phyloP scores from a whole-genome alignment of 2,329 filamentous ascomycete species.

The Colletotrichum endophyticum region DNA sequence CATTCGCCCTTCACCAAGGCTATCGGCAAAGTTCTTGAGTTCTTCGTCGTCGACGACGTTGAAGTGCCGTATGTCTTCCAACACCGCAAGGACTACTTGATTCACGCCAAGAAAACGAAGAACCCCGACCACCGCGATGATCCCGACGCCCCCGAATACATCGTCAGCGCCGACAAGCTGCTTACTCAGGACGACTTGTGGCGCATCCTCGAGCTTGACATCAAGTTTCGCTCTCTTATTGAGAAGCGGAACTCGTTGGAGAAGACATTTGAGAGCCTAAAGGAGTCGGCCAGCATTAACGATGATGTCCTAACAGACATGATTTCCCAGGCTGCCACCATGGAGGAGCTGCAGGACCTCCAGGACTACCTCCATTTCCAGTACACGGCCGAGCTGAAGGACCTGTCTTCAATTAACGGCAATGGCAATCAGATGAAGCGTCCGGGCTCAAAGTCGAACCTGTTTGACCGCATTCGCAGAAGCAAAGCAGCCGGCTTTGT shows the following conservation, averaged over 20 bases:
- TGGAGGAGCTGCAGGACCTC: conserved; percentile 95
- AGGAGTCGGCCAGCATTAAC: conserved; percentile 61
- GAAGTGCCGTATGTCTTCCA: conserved; percentile 98
- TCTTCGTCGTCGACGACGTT: conserved; percentile 92
- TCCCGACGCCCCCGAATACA: conserved; percentile 73
- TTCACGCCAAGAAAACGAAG: conserved; percentile 78
- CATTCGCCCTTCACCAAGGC: conserved; percentile 85
- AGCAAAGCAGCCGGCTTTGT: conserved; percentile 83
- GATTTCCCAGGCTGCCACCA: conserved; percentile 78
- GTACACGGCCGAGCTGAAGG: conserved; percentile 83
- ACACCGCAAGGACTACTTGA: conserved; percentile 96
- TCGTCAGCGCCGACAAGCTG: conserved; percentile 82
- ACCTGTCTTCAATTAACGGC: conserved; percentile 69
- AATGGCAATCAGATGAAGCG: conserved; percentile 74
- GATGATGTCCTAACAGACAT: conserved; percentile 84
- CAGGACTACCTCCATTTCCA: conserved; percentile 97
- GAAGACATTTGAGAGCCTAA: conserved; percentile 77
- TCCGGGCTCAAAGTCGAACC: conserved; percentile 79
- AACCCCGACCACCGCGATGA: conserved; percentile 68
- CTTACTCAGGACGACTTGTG: conserved; percentile 92
- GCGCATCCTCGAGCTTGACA: conserved; percentile 92
- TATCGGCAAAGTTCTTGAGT: conserved; percentile 90
- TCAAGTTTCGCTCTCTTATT: conserved; percentile 91
- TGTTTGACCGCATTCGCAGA: conserved; percentile 85
- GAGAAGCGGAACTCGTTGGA: conserved; percentile 90